A percentile compares a stretch with the other conserved stretches of the same genome.
Conservation (phyloP, 345 rosid species). For the rapeseed (Brassica napus) region Da-Ae NC_063452.1:43941501-43942000, state of each 20-base stretch:
- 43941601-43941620: conserved; percentile 23
- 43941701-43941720: conserved; percentile 36
- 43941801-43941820: conserved; percentile 38
- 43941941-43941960: conserved; percentile 62
- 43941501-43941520: conserved; percentile 2
- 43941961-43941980: conserved; percentile 58
- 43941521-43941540: conserved; percentile 25
- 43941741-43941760: conserved; percentile 35
- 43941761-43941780: conserved; percentile 47
- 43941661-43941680: conserved; percentile 39
- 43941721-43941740: conserved; percentile 43
- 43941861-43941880: neutral
- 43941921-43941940: conserved; percentile 57
- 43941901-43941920: conserved; percentile 43
- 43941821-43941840: neutral
- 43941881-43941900: neutral
- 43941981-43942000: conserved; percentile 68
- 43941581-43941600: conserved; percentile 34
- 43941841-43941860: neutral
- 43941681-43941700: conserved; percentile 37
- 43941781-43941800: conserved; percentile 43
- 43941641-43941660: conserved; percentile 43
- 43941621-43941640: conserved; percentile 36
- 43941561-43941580: neutral
- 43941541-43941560: neutral